phyloP scores from a whole-genome alignment of 2,329 filamentous ascomycete species.

The Arthrobotrys megalospora region DNA sequence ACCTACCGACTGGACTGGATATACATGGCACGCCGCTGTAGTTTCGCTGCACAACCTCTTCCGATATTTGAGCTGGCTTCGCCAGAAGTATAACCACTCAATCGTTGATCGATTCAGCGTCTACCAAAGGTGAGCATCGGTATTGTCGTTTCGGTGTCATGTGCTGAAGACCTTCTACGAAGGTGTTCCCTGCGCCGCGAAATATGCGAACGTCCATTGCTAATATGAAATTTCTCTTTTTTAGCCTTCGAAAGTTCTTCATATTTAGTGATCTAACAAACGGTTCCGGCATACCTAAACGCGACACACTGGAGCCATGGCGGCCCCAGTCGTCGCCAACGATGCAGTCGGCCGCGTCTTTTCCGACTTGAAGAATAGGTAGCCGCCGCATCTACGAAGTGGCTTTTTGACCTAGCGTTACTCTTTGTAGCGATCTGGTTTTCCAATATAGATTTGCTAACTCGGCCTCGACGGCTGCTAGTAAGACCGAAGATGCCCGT shows the following conservation, averaged over 20 bases:
- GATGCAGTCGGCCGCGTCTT: slow-evolving; percentile 55
- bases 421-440: background rate
- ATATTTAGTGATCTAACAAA: background rate
- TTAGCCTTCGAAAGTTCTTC: background rate
- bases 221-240: no score
- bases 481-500: slow-evolving; percentile 69
- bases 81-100: no score
- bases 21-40: no score
- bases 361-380: slow-evolving; percentile 58
- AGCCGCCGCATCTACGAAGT: slow-evolving; percentile 1
- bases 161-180: no score
- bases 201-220: no score
- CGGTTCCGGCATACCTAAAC: background rate
- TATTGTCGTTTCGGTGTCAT: no score
- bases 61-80: no score
- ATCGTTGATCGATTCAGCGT: no score
- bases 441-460: background rate
- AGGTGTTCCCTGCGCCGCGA: no score
- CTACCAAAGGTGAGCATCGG: no score
- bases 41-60: background rate
- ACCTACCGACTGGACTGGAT: background rate
- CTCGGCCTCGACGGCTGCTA: background rate
- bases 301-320: slow-evolving; percentile 25
- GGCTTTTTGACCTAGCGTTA: no score
- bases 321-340: slow-evolving; percentile 39